Evolutionary conservation across 106 monocot species (phyloP), one percentile per base, ranked within the genome.

Genomic region (Hemerocallis citrina): DNA sequence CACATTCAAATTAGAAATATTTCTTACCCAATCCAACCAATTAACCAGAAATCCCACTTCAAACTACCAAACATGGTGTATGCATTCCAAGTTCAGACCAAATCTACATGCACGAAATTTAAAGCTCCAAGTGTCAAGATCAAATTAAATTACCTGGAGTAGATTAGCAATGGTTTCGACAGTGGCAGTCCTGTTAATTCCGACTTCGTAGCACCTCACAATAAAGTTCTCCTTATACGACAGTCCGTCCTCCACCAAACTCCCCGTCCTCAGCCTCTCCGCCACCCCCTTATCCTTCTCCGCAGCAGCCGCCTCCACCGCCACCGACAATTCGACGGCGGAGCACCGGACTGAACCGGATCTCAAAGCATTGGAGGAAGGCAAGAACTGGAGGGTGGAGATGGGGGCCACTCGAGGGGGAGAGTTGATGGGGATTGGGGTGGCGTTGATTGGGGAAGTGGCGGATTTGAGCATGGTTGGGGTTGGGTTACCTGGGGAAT

Each of bases 101-200:
- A n/a, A n/a, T n/a, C n/a, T n/a, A n/a, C n/a, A n/a, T n/a, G n/a
- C n/a, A n/a, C n/a, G n/a, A n/a, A n/a, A n/a, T n/a, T n/a, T n/a
- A n/a, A n/a, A n/a, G n/a, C n/a, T n/a, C n/a, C n/a, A n/a, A n/a
- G n/a, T n/a, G n/a, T n/a, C n/a, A n/a, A 38, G 11, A 38, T 38
- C 11, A 24, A 0, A 3, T 59, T 19, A 8, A 59, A 59, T 21
- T 0, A 93, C 93, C 85, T 93, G 88, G 23, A 93, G 62, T 48
- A 93, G 79, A 64, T 93, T 93, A 34, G 93, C 93, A 49, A 93
- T 85, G 58, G 89, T 89, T 82, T 93, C 93, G 16, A 93, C 89
- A 41, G 93, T 93, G 59, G 93, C 93, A 31, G 93, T 93, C 76
- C 85, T 93, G 52, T 93, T 85, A 57, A 93, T 74, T 15, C 93